Evolutionary conservation across 176 grass and related monocot species (phyloP).

Genomic region (Stipa capillata): DNA sequence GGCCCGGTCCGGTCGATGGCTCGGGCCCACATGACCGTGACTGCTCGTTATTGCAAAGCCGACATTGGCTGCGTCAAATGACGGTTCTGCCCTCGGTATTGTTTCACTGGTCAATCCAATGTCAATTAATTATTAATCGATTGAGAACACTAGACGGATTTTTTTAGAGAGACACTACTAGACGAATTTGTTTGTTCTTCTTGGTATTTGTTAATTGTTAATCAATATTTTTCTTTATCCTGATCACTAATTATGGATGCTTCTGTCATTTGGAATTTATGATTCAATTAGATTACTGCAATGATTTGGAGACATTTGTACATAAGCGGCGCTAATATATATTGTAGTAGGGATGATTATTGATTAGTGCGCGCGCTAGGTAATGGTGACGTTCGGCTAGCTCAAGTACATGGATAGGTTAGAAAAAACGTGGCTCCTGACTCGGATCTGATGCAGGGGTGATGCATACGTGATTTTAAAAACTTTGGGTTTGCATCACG

Average conservation of each 20-base stretch:
- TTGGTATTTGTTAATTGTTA: background rate
- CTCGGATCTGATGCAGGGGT: constrained; percentile 37
- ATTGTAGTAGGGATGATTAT: background rate
- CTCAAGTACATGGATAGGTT: constrained; percentile 6
- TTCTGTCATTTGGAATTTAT: background rate
- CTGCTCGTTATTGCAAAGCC: constrained; percentile 3
- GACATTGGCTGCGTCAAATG: background rate
- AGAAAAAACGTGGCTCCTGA: constrained; percentile 4
- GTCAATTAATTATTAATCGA: background rate
- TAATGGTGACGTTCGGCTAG: constrained; percentile 16
- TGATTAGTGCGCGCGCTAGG: constrained; percentile 20
- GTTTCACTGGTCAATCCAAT: background rate
- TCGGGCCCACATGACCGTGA: background rate
- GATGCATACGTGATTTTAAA: background rate
- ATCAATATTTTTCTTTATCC: background rate
- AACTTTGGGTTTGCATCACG: background rate
- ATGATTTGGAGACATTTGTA: constrained; percentile 31
- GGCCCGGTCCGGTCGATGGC: background rate
- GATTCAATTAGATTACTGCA: background rate
- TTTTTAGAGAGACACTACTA: too few relatives aligned
- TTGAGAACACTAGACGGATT: background rate
- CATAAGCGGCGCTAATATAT: background rate
- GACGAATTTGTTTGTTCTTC: background rate
- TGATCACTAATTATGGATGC: background rate
- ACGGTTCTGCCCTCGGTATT: background rate